phyloP scores from a whole-genome alignment of 2,329 filamentous ascomycete species.

The Xylariaceae sp. region DNA sequence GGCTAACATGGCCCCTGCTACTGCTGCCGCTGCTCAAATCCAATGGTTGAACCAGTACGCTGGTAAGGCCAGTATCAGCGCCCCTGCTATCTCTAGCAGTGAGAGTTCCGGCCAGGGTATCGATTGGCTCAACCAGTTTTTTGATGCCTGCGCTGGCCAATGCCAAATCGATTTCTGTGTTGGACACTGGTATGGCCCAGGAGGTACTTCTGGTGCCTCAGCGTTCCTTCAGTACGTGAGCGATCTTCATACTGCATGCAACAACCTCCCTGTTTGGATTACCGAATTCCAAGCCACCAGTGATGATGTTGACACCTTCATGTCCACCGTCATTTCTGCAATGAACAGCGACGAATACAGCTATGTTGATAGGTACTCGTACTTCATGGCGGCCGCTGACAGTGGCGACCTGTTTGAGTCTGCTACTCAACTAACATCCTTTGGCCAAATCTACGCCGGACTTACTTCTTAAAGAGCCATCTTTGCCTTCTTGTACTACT shows the following conservation, averaged over 20 bases:
- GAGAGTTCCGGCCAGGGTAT: slow-evolving; percentile 46
- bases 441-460: slow-evolving; percentile 48
- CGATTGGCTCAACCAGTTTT: slow-evolving; percentile 52
- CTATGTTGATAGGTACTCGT: slow-evolving; percentile 52
- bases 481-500: slow-evolving; percentile 16
- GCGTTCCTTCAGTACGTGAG: slow-evolving; percentile 53
- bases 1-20: slow-evolving; percentile 51
- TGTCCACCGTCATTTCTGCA: slow-evolving; percentile 44
- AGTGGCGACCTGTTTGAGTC: slow-evolving; percentile 41
- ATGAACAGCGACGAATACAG: slow-evolving; percentile 43
- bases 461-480: slow-evolving; percentile 19
- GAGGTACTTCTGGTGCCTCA: slow-evolving; percentile 36
- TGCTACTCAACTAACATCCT: slow-evolving; percentile 37
- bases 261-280: slow-evolving; percentile 53
- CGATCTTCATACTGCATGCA: slow-evolving; percentile 41
- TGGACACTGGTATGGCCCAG: slow-evolving; percentile 59
- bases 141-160: slow-evolving; percentile 44
- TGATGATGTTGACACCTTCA: slow-evolving; percentile 43
- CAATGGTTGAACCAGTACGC: slow-evolving; percentile 52
- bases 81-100: slow-evolving; percentile 62
- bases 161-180: slow-evolving; percentile 58
- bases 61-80: slow-evolving; percentile 50
- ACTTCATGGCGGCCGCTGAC: slow-evolving; percentile 49
- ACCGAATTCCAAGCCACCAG: slow-evolving; percentile 59
- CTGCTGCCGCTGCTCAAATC: slow-evolving; percentile 51